Evolutionary conservation across 345 rosid species (phyloP).

Genomic region (Salix dunnii): DNA sequence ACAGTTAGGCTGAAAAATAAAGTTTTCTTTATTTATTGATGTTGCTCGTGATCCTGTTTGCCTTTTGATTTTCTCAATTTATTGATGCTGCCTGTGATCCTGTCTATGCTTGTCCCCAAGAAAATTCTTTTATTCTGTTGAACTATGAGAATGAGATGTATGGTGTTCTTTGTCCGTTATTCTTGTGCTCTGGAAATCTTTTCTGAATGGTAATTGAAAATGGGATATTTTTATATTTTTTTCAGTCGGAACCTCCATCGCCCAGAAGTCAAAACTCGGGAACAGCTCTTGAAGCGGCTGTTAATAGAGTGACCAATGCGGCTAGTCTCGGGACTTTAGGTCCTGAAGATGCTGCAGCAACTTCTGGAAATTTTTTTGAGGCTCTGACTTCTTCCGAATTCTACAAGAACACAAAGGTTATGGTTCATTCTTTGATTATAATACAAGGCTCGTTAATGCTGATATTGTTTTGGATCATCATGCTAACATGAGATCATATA

Average conservation of each 20-base stretch:
- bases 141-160: neutral
- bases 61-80: neutral
- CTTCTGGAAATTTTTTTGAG: conserved; percentile 87
- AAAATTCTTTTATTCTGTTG: neutral
- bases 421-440: neutral
- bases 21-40: neutral
- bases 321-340: conserved; percentile 42
- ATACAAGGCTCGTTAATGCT: neutral
- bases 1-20: neutral
- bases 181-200: neutral
- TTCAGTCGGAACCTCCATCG: conserved; percentile 88
- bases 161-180: neutral
- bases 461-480: neutral
- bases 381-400: conserved; percentile 72
- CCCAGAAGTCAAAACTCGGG: conserved; percentile 63
- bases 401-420: conserved; percentile 80
- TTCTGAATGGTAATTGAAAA: neutral
- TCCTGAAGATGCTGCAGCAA: conserved; percentile 72
- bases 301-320: conserved; percentile 49
- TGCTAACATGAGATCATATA: conserved; percentile 32
- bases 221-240: neutral
- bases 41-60: neutral
- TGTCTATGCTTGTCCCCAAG: neutral
- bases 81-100: neutral
- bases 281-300: conserved; percentile 46